Base-by-base conservation (phyloP, 208 protist genomes). In the Trypanosoma theileri region DNA sequence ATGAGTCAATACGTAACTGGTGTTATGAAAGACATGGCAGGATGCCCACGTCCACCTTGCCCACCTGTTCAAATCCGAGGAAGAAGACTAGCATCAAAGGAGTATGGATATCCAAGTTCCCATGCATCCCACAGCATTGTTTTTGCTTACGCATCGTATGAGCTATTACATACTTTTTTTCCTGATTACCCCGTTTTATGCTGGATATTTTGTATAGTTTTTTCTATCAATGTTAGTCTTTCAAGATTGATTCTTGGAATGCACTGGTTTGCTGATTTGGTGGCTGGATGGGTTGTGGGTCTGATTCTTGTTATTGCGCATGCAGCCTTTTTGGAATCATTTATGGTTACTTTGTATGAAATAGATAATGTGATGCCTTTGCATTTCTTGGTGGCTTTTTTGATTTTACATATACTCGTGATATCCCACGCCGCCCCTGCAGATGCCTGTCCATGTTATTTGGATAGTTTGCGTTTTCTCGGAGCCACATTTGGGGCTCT, bases 101-200 rank as follows among this genome's bases (percentile, higher is more conserved):
- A 92, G 75, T 92, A 92, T 73, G 86, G 84, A 16, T 90, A 88
- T 51, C 84, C 84, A 2, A 90, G 84, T 70, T 88, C 86, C 9
- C 86, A 92, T 68, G 73, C 82, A 1, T 79, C 80, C 55, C 79
- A 87, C 46, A 80, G 79, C 51, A 62, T 64, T 17, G 78, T 90
- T 17, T 92, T 88, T 59, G 62, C 80, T 0, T 89, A 82, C 65
- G 79, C 83, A 12, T 45, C 85, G 35, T 92, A 85, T 69, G 55
- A 67, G 44, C 28, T 75, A 42, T 52, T 92, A 26, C 55, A 71
- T 1, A 53, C 26, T 21, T 69, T 80, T 28, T 81, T 85, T 31
- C 86, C 86, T 7, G 22, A 52, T 0, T 60, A 82, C 65, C 44
- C 51, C 22, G 55, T 86, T 12, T 24, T 80, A 41, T 86, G 81